These are phyloP conservation scores for Flaveria robusta DNA, from an alignment of 129 eudicot species.

Conservation along the genomic window DNA sequence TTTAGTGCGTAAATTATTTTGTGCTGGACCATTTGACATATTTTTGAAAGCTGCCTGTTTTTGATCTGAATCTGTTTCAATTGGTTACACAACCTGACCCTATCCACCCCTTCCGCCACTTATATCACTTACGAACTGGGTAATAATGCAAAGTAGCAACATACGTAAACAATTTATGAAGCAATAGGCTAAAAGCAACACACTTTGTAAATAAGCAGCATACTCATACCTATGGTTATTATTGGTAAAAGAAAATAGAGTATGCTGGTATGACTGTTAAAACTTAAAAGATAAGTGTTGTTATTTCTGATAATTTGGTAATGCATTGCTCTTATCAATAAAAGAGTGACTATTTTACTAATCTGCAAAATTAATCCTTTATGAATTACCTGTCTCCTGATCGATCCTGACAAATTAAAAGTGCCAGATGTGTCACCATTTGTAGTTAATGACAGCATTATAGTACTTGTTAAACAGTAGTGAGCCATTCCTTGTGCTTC, in stretches of 20 bases:
- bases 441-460: constrained; percentile 93
- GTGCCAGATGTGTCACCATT: constrained; percentile 74
- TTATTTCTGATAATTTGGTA: background rate
- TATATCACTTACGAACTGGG: background rate
- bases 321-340: background rate
- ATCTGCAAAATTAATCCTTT: background rate
- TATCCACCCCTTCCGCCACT: background rate
- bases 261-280: background rate
- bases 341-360: background rate
- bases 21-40: background rate
- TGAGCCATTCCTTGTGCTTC: constrained; percentile 72
- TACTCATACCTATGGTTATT: background rate
- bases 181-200: background rate
- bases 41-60: background rate
- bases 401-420: constrained; percentile 90
- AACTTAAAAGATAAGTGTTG: background rate
- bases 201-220: background rate
- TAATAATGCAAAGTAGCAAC: background rate
- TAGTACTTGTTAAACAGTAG: constrained; percentile 91
- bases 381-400: constrained; percentile 89
- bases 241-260: background rate
- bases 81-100: background rate
- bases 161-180: background rate
- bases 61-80: background rate
- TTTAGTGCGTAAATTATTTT: background rate